Evolutionary conservation across 805 yeast genomes (phyloP), one percentile per base, ranked within the genome.

Genomic region (Schizosaccharomyces pombe): DNA sequence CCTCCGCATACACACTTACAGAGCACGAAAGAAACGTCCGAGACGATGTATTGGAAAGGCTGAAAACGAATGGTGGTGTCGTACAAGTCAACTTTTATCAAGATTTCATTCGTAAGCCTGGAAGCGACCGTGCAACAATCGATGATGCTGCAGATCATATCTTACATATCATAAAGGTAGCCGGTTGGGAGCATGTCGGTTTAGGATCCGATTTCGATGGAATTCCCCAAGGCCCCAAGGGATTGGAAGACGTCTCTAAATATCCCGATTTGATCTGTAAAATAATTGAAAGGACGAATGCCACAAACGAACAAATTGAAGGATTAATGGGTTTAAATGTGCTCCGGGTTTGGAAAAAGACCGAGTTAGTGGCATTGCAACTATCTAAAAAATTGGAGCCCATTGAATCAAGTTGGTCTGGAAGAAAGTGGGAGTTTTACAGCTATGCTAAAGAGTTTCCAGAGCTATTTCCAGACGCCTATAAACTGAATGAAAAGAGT

Each of bases 101-200:
- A 5, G 55, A 49, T 0, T 74, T 74, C 60, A 59, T 74, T 14
- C 55, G 59, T 4, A 16, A 14, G 2, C 24, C 14, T 2, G 26
- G 24, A 9, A 56, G 55, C 1, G 49, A 52, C 12, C 56, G 55
- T 5, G 70, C 66, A 11, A 67, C 72, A n/a, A 72, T 74, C 51
- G 72, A 71, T 11, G 75, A 72, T 57, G 75, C 73, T 2, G 75
- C 68, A 1, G 67, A 66, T 52, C 78, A 74, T 62, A 67, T 72
- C 32, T 57, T 65, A 43, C 67, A 74, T 58, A 64, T 73, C 29
- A 70, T 71, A 29, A 61, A 70, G 19, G 57, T 69, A 5, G 68
- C 72, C 28, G 78, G 78, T 1, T 74, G 76, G 76, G 73, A 71
- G 29, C 72, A 71, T 58, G 75, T 73, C 47, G 75, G 74, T 0